Base-by-base conservation (phyloP, 345 rosid species). In the Syzygium jambos region DNA sequence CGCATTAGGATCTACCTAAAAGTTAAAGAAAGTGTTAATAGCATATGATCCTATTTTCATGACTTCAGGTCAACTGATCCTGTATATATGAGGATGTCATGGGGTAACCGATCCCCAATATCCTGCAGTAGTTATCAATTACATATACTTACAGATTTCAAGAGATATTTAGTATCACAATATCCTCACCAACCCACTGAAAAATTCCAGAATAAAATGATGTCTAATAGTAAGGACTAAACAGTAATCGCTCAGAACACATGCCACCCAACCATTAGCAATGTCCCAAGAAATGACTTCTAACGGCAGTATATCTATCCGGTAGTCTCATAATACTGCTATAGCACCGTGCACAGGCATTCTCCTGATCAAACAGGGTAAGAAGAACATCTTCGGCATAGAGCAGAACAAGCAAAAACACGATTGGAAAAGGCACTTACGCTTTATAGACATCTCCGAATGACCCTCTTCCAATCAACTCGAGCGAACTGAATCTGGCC, bases 371-470 rank as follows among this genome's bases (percentile, higher is more conserved):
- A 56, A 83, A 84, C 68, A 86, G 34, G 54, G 85, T 85, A 46
- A 88, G 51, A 46, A 87, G 84, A 30, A 22, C 53, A 87, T 73
- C 54, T 19, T 52, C 9, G 8, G 29, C 6, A 6, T 38, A 5
- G 46, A 73, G 52, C 29, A 52, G 41, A 57, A 54, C 61, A 53
- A 46, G 23, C 51, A 68, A 83, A 49, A 88, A 90, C 85, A 68
- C 9, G 41, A 43, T 73, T 8, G 2, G 25, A 73, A 73, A 73
- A 16, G 85, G 87, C 16, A 94, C 96, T 92, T 92, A 98, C 99
- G 98, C 99, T 94, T 96, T 98, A 91, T 96, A 98, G 86, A 98
- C 99, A 78, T 98, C 99, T 3, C 99, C 99, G 59, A 98, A 98
- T 4, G 99, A 98, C 86, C 99, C 99, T 94, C 97, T 93, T 17